Evolutionary conservation across 495 filamentous ascomycete genomes (phyloP), one percentile per base, ranked within the genome.

Genomic region (Lindgomyces ingoldianus): DNA sequence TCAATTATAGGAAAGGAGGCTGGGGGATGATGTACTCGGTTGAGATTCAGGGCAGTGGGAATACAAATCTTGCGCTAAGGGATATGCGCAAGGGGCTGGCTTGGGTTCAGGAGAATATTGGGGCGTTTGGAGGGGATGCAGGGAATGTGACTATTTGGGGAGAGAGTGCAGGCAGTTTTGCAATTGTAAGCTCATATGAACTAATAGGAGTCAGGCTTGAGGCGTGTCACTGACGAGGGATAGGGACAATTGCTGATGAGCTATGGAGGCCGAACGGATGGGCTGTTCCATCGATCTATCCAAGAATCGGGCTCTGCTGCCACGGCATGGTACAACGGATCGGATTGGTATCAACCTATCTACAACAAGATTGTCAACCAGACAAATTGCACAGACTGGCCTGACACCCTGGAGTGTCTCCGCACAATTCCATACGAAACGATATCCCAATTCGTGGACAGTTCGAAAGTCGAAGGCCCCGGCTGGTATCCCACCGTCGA

Each of bases 401-500:
- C 64, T 19, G 64, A 67, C 51, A 67, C 68, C 6, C 53, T 71
- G 18, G 64, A 63, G 29, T 71, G 68, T 45, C 60, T 71, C 19
- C 64, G 64, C 27, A 68, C 68, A 0, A 47, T 71, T 14, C 60
- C 68, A 0, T 71, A 68, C 42, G 27, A 57, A 24, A 53, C 53
- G 26, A 58, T 71, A 30, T 71, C 51, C 64, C 68, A 64, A 9
- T 66, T 68, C 44, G 33, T 71, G 10, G 65, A 71, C 53, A 60
- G 56, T 36, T 68, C 64, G 11, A 64, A 65, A 54, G 68, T 71
- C 16, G 64, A 22, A 9, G 68, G 62, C 14, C 68, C 64, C 3
- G 68, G 68, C 36, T 71, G 60, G 49, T 71, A 71, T 41, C 69
- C 69, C 6, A 64, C 59, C 3, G 65, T 72, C 21, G 69, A 72